These are phyloP conservation scores for Eleusine indica DNA, from an alignment of 176 grass and related monocot species.

Conservation along the genomic window DNA sequence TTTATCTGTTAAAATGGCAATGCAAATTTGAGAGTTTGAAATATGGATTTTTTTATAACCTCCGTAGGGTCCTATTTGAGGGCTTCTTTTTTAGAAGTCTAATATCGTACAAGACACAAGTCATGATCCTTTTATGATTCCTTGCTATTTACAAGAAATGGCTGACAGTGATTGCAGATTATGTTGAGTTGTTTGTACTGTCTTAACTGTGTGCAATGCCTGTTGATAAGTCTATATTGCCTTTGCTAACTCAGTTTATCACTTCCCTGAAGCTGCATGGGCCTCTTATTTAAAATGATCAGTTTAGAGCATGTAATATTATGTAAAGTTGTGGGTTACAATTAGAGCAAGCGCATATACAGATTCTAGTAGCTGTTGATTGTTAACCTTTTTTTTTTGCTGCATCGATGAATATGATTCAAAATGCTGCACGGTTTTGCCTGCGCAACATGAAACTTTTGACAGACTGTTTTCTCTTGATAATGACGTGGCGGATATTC, in stretches of 20 bases:
- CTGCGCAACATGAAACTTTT: conserved; percentile 15
- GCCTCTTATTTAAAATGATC: background rate
- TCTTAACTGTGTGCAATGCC: background rate
- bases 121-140: background rate
- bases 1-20: background rate
- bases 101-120: conserved; percentile 6
- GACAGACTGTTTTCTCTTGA: background rate
- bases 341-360: background rate
- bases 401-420: too few species aligned
- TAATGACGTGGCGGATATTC: conserved; percentile 23
- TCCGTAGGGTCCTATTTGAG: background rate
- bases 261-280: background rate
- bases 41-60: background rate
- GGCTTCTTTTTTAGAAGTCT: background rate
- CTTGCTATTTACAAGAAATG: conserved; percentile 12
- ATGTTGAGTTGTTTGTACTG: too few species aligned
- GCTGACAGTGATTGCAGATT: too few species aligned
- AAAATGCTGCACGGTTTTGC: conserved; percentile 1
- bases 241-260: conserved; percentile 1
- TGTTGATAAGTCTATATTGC: conserved; percentile 13
- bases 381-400: background rate
- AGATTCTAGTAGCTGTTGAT: background rate
- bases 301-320: background rate
- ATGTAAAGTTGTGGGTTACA: too few species aligned
- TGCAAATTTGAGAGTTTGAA: background rate